A percentile compares a stretch with the other conserved stretches of the same genome.
Conservation (phyloP, 2,329 filamentous ascomycete species). For the Cladobotryum mycophilum region DNA sequence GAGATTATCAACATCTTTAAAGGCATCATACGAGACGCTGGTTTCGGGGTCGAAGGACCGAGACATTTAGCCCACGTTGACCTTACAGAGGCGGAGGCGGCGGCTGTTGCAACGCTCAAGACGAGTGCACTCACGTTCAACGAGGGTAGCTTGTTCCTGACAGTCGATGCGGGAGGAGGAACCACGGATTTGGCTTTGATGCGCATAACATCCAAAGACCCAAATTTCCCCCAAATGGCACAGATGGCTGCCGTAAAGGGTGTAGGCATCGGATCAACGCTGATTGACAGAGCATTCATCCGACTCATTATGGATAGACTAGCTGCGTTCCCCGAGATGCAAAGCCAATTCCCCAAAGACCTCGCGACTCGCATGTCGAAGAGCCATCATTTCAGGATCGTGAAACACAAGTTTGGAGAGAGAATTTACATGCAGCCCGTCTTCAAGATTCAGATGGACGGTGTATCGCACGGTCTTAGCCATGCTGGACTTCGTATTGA, state of each 20-base stretch:
- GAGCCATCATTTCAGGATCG: constrained; percentile 32
- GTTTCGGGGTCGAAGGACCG: constrained; percentile 40
- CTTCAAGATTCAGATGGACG: constrained; percentile 38
- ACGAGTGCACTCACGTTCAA: constrained; percentile 32
- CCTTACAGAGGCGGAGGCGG: constrained; percentile 43
- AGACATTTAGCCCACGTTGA: constrained; percentile 36
- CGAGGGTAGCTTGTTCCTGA: constrained; percentile 34
- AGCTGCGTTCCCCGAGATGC: constrained; percentile 28
- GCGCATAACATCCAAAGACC: constrained; percentile 29
- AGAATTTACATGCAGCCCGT: constrained; percentile 33
- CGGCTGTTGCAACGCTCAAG: constrained; percentile 41
- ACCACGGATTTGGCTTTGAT: constrained; percentile 42
- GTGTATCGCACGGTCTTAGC: constrained; percentile 34
- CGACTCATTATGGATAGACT: constrained; percentile 33
- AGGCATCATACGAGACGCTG: constrained; percentile 38
- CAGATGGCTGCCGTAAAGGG: constrained; percentile 35
- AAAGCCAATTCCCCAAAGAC: constrained; percentile 28
- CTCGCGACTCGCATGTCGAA: constrained; percentile 31
- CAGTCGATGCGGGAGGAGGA: constrained; percentile 40
- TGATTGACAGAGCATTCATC: constrained; percentile 40
- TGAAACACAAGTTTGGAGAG: constrained; percentile 40
- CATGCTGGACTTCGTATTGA: constrained; percentile 33
- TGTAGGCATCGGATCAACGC: constrained; percentile 38
- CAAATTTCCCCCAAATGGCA: constrained; percentile 23
- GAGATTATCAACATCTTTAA: constrained; percentile 47